Conservation (phyloP, 2,329 filamentous ascomycete species). For the Ophiosphaerella herpotricha region DNA sequence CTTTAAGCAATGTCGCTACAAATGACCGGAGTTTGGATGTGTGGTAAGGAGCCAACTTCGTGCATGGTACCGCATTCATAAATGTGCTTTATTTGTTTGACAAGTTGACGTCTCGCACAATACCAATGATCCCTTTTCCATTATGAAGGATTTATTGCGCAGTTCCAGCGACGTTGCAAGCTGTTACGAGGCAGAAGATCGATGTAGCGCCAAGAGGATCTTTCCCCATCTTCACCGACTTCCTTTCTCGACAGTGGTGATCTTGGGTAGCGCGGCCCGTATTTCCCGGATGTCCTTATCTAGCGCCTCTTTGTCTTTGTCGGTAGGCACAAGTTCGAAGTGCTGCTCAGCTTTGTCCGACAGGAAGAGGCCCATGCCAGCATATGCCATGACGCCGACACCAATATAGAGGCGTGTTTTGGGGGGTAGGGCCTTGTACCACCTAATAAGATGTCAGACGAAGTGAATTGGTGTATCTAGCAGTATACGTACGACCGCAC, state of each 20-base stretch:
- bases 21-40: no score
- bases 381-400: constrained; percentile 76
- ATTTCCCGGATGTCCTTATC: constrained; percentile 69
- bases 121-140: no score
- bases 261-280: constrained; percentile 63
- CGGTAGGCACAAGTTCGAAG: constrained; percentile 72
- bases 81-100: no score
- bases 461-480: neutral
- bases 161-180: no score
- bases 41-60: no score
- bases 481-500: constrained; percentile 42
- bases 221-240: constrained; percentile 17
- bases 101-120: no score
- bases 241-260: constrained; percentile 49
- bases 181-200: no score
- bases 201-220: constrained; percentile 1
- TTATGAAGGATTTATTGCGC: no score
- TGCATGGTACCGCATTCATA: no score
- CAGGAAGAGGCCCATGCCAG: constrained; percentile 71
- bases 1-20: no score
- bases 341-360: constrained; percentile 74
- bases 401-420: constrained; percentile 75
- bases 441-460: constrained; percentile 25
- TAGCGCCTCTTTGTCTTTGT: constrained; percentile 59
- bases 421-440: constrained; percentile 71